Evolutionary conservation across 805 yeast genomes (phyloP).

Genomic region (Maudiozyma turicensis): DNA sequence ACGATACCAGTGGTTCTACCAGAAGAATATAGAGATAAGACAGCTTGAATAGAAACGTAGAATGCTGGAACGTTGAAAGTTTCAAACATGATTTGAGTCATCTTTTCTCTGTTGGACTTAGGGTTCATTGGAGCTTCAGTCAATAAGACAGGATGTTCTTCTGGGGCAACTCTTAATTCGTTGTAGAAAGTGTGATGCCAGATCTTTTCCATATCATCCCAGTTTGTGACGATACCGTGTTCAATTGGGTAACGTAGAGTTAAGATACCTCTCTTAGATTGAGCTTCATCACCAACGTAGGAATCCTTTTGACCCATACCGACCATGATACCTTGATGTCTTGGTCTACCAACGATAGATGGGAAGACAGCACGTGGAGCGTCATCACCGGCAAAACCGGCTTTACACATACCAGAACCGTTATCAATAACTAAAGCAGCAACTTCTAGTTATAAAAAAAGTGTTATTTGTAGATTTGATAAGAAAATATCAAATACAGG

Average conservation of each 20-base stretch:
- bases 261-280: constrained; percentile 99
- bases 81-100: constrained; percentile 99
- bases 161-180: constrained; percentile 99
- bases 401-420: constrained; percentile 99
- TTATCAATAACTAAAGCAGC: constrained; percentile 79
- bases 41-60: constrained; percentile 98
- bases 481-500: background rate
- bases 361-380: constrained; percentile 99
- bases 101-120: constrained; percentile 98
- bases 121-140: constrained; percentile 99
- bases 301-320: constrained; percentile 99
- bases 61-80: constrained; percentile 99
- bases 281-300: constrained; percentile 99
- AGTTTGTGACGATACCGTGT: constrained; percentile 99
- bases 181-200: constrained; percentile 99
- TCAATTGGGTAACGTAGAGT: constrained; percentile 98
- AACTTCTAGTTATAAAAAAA: constrained; percentile 22
- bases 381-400: constrained; percentile 99
- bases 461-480: too few relatives aligned
- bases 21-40: constrained; percentile 92
- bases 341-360: constrained; percentile 99
- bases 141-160: constrained; percentile 98
- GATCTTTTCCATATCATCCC: constrained; percentile 99
- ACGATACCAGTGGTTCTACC: constrained; percentile 99
- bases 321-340: constrained; percentile 99